Conservation (phyloP, 2,329 filamentous ascomycete species). For the Elsinoe necatrix region DNA sequence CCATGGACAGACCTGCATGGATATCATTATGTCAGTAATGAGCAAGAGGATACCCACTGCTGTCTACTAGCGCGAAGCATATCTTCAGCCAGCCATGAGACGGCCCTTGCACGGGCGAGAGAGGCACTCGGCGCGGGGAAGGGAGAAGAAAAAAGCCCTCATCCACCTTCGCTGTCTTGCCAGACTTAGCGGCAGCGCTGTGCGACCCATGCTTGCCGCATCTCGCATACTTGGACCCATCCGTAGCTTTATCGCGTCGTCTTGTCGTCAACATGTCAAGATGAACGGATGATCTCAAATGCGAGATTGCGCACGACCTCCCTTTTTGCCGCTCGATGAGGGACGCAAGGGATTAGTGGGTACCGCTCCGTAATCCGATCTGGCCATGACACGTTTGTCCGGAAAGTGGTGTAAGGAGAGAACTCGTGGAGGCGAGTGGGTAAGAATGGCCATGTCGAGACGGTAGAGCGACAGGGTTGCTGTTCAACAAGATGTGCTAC, state of each 20-base stretch:
- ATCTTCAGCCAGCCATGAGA: neutral
- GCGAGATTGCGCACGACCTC: constrained; percentile 8
- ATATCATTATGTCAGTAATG: neutral
- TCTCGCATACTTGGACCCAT: neutral
- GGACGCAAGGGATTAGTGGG: neutral
- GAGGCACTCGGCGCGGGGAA: neutral
- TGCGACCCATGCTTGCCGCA: constrained; percentile 10
- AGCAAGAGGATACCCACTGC: neutral
- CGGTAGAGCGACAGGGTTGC: neutral
- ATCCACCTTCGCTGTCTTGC: neutral
- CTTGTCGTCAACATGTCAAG: constrained; percentile 1
- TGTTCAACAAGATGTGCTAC: neutral
- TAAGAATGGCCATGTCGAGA: neutral
- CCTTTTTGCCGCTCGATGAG: neutral
- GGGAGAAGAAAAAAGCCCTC: neutral
- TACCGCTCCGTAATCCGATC: neutral
- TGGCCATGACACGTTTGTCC: neutral
- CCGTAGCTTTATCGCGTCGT: neutral
- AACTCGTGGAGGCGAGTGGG: neutral
- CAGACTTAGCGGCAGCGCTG: neutral
- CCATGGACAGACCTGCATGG: neutral
- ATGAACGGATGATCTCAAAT: constrained; percentile 11
- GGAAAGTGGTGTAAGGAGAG: neutral
- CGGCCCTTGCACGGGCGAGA: neutral
- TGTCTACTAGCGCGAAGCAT: neutral